These are phyloP conservation scores for Pseudogymnoascus sp. DNA, from an alignment of 2,329 filamentous ascomycete species.

Conservation along the genomic window DNA sequence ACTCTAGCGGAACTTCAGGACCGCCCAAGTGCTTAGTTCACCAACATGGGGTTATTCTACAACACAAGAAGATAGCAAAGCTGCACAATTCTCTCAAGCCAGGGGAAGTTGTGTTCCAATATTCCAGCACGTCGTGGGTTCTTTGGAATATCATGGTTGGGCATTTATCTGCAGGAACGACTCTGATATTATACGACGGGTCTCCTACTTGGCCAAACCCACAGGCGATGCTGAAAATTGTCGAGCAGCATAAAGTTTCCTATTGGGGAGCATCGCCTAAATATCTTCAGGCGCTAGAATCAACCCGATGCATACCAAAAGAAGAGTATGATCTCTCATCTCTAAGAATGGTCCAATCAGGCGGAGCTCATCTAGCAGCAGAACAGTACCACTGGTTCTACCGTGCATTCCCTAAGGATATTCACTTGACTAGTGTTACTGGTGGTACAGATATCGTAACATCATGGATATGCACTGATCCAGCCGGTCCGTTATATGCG, in stretches of 20 bases:
- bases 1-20: conserved; percentile 12
- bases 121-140: conserved; percentile 40
- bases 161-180: conserved; percentile 35
- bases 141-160: conserved; percentile 40
- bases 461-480: conserved; percentile 37
- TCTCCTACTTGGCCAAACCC: conserved; percentile 35
- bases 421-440: conserved; percentile 36
- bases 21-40: conserved; percentile 28
- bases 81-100: conserved; percentile 37
- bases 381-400: conserved; percentile 41
- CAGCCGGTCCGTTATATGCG: conserved; percentile 34
- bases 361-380: conserved; percentile 36
- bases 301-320: conserved; percentile 28
- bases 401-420: conserved; percentile 29
- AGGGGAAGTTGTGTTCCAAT: conserved; percentile 37
- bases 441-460: conserved; percentile 42
- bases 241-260: conserved; percentile 31
- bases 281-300: conserved; percentile 37
- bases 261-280: conserved; percentile 39
- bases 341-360: conserved; percentile 38
- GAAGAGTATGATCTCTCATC: conserved; percentile 32
- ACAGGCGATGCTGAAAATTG: conserved; percentile 30
- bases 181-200: conserved; percentile 38
- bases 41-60: conserved; percentile 35
- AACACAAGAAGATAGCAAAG: conserved; percentile 36